Evolutionary conservation across 768 basidiomycete genomes (phyloP).

Genomic region (Tremella fuciformis): DNA sequence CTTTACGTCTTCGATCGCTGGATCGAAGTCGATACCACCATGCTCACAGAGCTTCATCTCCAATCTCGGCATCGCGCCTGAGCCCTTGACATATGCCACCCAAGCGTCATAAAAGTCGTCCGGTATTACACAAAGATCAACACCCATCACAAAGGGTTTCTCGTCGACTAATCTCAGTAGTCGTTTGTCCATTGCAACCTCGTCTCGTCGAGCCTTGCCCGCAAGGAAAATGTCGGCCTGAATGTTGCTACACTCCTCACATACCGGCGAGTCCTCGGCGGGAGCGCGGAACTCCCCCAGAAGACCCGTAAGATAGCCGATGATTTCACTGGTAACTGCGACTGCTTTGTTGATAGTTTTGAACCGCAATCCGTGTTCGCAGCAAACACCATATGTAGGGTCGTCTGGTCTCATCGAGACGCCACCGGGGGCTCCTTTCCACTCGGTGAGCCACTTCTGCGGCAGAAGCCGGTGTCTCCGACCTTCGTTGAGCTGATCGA

Average conservation of each 20-base stretch:
- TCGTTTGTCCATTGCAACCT: not conserved
- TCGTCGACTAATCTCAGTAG: not conserved
- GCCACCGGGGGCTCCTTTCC: conserved; percentile 11
- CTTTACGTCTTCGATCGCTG: conserved; percentile 10
- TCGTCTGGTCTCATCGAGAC: not conserved
- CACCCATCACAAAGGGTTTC: conserved; percentile 14
- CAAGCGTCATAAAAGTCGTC: conserved; percentile 14
- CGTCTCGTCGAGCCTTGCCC: not conserved
- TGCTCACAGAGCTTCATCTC: conserved; percentile 25
- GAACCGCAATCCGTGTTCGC: conserved; percentile 29
- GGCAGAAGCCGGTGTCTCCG: conserved; percentile 20
- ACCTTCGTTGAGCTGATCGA: conserved; percentile 24
- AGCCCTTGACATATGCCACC: conserved; percentile 12
- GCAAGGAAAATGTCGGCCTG: not conserved
- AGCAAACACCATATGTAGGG: conserved; percentile 20
- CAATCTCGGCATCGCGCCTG: conserved; percentile 9
- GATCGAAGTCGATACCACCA: conserved; percentile 31
- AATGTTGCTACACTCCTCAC: conserved; percentile 12
- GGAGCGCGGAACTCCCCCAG: conserved; percentile 20
- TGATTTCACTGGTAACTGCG: not conserved
- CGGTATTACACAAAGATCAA: conserved; percentile 25
- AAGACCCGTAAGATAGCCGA: conserved; percentile 16
- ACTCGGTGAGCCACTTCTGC: conserved; percentile 27
- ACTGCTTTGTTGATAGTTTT: not conserved
- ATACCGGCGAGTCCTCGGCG: conserved; percentile 18